Conservation (phyloP, 2,329 filamentous ascomycete genomes). For the Colletotrichum tofieldiae region DNA sequence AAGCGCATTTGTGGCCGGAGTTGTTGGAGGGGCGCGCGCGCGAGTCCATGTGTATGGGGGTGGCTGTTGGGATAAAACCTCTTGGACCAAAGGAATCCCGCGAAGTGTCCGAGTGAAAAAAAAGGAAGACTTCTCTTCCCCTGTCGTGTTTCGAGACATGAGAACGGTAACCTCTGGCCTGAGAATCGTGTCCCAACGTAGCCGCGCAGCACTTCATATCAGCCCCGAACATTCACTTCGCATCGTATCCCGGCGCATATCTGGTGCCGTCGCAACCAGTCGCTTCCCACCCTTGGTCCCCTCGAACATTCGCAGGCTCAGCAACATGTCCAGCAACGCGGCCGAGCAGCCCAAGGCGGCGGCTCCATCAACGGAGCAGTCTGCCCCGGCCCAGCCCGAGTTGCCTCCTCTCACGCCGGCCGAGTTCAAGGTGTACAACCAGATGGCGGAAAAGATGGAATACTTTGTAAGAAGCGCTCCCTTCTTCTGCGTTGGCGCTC, state of each 20-base stretch:
- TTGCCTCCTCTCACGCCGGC: slow-evolving; percentile 75
- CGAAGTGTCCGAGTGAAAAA: neutral
- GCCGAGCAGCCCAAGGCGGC: slow-evolving; percentile 16
- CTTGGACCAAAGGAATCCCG: neutral
- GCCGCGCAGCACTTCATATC: slow-evolving; percentile 15
- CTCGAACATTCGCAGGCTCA: neutral
- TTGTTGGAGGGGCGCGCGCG: slow-evolving; percentile 5
- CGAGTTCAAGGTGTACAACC: slow-evolving; percentile 81
- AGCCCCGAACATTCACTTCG: neutral
- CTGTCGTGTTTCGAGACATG: neutral
- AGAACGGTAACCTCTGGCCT: neutral
- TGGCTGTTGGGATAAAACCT: neutral
- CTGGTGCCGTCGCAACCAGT: neutral
- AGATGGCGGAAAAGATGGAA: slow-evolving; percentile 83
- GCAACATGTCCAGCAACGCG: slow-evolving; percentile 27
- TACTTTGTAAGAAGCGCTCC: slow-evolving; percentile 69
- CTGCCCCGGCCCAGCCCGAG: slow-evolving; percentile 9
- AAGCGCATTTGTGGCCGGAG: neutral
- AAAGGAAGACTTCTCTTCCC: neutral
- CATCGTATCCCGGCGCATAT: neutral
- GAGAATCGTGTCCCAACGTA: neutral
- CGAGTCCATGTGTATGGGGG: neutral
- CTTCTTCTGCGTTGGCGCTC: neutral
- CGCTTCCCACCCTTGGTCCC: no score
- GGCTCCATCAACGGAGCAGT: neutral